A percentile compares a stretch with the other conserved stretches of the same genome.
Evolutionary conservation across 192 early-diverging fungal genomes (phyloP).

Genomic region (Oehlia diaphana): DNA sequence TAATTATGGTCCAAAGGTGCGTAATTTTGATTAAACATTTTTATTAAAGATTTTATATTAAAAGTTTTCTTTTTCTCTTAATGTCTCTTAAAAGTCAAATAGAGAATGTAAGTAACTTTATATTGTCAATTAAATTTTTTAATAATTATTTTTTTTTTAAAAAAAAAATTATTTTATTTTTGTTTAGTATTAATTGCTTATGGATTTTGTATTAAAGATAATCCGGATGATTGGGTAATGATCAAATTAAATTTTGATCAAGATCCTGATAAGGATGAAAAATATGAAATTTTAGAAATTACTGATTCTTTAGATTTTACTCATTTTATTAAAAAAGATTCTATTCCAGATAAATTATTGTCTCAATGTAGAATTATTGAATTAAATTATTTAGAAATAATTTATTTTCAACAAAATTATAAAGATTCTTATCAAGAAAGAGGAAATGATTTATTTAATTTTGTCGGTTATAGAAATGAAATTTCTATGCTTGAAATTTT

Average conservation of each 20-base stretch:
- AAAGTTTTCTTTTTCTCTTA: not conserved
- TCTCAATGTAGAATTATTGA: not conserved
- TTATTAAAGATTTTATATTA: too few relatives aligned
- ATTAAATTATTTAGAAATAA: not conserved
- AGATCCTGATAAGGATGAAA: not conserved
- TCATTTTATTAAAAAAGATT: not conserved
- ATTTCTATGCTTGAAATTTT: not conserved
- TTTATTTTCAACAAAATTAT: not conserved
- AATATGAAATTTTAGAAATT: not conserved
- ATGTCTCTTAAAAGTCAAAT: not conserved
- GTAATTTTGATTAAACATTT: not conserved
- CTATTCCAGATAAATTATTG: not conserved
- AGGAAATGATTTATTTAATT: not conserved
- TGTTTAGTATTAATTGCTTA: not conserved
- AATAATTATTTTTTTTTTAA: too few relatives aligned
- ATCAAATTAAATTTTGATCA: constrained; percentile 6
- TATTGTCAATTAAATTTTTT: not conserved
- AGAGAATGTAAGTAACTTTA: not conserved
- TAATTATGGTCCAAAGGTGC: constrained; percentile 1
- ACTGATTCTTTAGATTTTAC: not conserved
- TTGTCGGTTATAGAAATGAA: constrained; percentile 10
- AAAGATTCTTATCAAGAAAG: not conserved
- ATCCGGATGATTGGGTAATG: not conserved
- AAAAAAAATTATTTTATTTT: not conserved
- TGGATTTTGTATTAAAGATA: constrained; percentile 7